Evolutionary conservation across 805 yeast species (phyloP).

Genomic region (Metschnikowia gelsemii): DNA sequence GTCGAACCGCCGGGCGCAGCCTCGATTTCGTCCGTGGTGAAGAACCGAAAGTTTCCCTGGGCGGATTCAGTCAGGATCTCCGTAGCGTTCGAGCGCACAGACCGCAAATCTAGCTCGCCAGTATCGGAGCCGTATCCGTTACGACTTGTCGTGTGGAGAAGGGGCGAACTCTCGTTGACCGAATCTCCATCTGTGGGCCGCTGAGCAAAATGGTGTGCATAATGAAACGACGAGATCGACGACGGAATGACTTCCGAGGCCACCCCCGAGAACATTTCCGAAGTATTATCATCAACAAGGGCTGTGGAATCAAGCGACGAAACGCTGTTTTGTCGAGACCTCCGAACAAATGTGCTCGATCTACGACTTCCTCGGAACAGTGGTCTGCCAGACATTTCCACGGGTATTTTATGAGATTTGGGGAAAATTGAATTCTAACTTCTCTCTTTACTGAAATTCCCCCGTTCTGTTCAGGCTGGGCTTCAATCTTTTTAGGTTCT

Average conservation of each 20-base stretch:
- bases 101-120: conserved; percentile 32
- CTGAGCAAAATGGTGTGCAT: conserved; percentile 51
- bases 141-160: conserved; percentile 24
- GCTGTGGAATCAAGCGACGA: conserved; percentile 31
- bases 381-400: conserved; percentile 9
- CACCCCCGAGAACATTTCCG: conserved; percentile 77
- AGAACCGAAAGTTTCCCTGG: conserved; percentile 63
- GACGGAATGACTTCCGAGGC: conserved; percentile 75
- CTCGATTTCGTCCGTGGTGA: conserved; percentile 79
- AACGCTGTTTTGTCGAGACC: conserved; percentile 34
- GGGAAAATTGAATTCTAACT: too few relatives aligned
- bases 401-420: too few relatives aligned
- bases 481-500: too few relatives aligned
- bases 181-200: conserved; percentile 21
- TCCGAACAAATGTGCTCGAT: conserved; percentile 26
- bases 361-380: conserved; percentile 24
- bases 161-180: conserved; percentile 37
- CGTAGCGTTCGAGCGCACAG: conserved; percentile 36
- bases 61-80: conserved; percentile 37
- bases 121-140: conserved; percentile 11
- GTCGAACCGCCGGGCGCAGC: conserved; percentile 88
- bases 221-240: conserved; percentile 74
- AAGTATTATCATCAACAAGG: conserved; percentile 55
- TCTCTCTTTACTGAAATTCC: too few relatives aligned
- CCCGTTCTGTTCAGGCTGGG: too few relatives aligned